phyloP scores from a whole-genome alignment of 345 rosid species.

The Lumnitzera racemosa region DNA sequence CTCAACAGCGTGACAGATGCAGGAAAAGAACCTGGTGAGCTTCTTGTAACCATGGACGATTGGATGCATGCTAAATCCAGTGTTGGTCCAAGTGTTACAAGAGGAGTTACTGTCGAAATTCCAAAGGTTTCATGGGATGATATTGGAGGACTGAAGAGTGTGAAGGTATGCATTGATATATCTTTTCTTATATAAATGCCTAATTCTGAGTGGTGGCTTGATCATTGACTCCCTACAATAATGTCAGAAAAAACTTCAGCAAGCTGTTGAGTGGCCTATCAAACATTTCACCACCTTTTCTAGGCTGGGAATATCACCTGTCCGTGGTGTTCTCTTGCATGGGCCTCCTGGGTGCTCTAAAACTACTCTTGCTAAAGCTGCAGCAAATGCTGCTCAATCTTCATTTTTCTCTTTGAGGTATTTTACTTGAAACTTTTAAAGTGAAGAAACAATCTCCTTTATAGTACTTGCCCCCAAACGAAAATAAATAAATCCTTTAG shows the following conservation, averaged over 20 bases:
- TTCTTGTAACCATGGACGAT: constrained; percentile 47
- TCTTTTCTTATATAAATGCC: not conserved
- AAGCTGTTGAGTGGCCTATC: constrained; percentile 96
- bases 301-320: constrained; percentile 72
- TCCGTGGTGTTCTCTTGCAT: constrained; percentile 82
- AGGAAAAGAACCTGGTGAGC: constrained; percentile 16
- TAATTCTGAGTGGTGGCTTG: not conserved
- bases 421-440: not conserved
- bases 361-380: constrained; percentile 97
- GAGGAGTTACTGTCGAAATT: constrained; percentile 84
- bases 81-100: constrained; percentile 85
- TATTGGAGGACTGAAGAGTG: constrained; percentile 66
- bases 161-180: constrained; percentile 39
- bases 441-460: too few species aligned
- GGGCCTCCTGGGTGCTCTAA: constrained; percentile 99
- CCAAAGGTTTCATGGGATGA: constrained; percentile 94
- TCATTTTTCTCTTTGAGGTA: constrained; percentile 89
- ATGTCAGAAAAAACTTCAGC: constrained; percentile 73
- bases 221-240: not conserved
- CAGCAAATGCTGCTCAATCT: constrained; percentile 87
- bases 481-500: too few species aligned
- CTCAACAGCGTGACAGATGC: constrained; percentile 42
- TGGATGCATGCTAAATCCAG: constrained; percentile 62
- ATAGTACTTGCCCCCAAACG: too few species aligned
- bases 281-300: constrained; percentile 65